Conservation (phyloP, 73 alveolate genomes). For the Paraurostyla sp. region DNA sequence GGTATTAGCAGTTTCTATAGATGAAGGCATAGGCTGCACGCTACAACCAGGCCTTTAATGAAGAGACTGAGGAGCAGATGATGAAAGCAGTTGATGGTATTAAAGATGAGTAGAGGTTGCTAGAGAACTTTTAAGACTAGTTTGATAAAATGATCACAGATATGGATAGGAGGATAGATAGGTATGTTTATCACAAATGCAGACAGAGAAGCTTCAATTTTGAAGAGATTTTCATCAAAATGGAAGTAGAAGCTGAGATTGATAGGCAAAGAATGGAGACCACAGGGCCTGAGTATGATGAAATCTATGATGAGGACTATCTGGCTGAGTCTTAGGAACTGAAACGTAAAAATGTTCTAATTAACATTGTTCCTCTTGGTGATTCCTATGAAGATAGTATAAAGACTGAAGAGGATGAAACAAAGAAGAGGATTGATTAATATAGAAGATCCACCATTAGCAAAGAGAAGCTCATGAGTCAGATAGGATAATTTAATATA, state of each 20-base stretch:
- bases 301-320: not conserved
- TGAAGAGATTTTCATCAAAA: not conserved
- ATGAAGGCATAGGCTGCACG: slow-evolving; percentile 16
- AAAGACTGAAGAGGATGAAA: too few species aligned
- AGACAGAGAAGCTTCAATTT: not conserved
- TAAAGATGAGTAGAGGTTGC: slow-evolving; percentile 12
- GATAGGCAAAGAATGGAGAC: not conserved
- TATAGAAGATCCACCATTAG: too few species aligned
- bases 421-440: too few species aligned
- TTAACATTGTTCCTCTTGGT: too few species aligned
- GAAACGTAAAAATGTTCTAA: not conserved
- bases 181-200: not conserved
- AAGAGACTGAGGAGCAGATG: slow-evolving; percentile 21
- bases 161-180: slow-evolving; percentile 1
- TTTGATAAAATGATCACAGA: slow-evolving; percentile 18
- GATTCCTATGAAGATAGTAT: too few species aligned
- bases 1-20: not conserved
- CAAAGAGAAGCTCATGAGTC: too few species aligned
- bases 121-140: not conserved
- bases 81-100: slow-evolving; percentile 21
- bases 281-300: not conserved
- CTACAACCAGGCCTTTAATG: slow-evolving; percentile 18
- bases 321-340: not conserved
- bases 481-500: too few species aligned
- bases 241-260: not conserved